A percentile compares a stretch with the other conserved stretches of the same genome.
Evolutionary conservation across 768 basidiomycete species (phyloP).

Genomic region (Naganishia onofrii): DNA sequence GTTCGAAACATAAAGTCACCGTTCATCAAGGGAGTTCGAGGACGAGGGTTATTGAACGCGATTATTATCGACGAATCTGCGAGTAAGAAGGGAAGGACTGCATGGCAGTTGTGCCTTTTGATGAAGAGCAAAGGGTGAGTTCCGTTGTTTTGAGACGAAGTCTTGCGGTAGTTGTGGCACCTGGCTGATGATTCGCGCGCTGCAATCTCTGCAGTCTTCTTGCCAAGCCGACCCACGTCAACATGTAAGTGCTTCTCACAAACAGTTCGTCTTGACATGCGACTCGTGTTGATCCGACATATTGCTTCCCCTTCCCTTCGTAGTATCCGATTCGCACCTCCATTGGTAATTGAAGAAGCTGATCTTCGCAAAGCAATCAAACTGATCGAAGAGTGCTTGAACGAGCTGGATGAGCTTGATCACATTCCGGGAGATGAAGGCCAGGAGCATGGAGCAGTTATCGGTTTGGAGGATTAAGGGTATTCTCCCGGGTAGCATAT

Average conservation of each 20-base stretch:
- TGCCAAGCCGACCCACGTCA: slow-evolving; percentile 93
- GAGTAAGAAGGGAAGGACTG: slow-evolving; percentile 73
- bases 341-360: slow-evolving; percentile 85
- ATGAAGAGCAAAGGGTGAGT: slow-evolving; percentile 74
- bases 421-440: slow-evolving; percentile 48
- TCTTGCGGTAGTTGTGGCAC: background rate
- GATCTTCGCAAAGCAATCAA: slow-evolving; percentile 71
- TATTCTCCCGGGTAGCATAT: background rate
- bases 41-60: slow-evolving; percentile 85
- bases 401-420: slow-evolving; percentile 68
- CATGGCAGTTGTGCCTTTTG: slow-evolving; percentile 93
- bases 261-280: background rate
- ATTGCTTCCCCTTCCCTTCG: slow-evolving; percentile 3
- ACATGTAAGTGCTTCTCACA: slow-evolving; percentile 64
- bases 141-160: background rate
- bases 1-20: slow-evolving; percentile 57
- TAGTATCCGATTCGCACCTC: slow-evolving; percentile 94
- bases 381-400: slow-evolving; percentile 72
- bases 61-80: slow-evolving; percentile 83
- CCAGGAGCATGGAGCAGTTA: slow-evolving; percentile 46
- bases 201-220: slow-evolving; percentile 62
- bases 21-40: slow-evolving; percentile 74
- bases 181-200: no score
- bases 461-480: slow-evolving; percentile 42
- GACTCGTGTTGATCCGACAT: background rate